Evolutionary conservation across 2,329 filamentous ascomycete species (phyloP).

Genomic region (Claviceps digitariae): DNA sequence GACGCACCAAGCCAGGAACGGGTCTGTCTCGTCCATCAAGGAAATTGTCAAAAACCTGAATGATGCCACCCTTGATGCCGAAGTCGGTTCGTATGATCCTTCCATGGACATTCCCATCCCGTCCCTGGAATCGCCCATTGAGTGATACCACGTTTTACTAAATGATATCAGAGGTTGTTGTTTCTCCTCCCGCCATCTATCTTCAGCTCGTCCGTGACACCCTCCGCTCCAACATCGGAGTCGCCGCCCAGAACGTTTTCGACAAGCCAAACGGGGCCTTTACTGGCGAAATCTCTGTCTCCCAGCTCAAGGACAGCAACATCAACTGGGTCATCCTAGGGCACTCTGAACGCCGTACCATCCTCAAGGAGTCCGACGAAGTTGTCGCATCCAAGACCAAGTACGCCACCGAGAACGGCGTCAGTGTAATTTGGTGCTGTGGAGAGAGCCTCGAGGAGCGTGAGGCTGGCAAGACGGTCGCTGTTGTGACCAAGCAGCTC

Average conservation of each 20-base stretch:
- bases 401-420: constrained; percentile 71
- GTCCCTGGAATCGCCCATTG: not conserved
- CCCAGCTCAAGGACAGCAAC: constrained; percentile 77
- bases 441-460: constrained; percentile 92
- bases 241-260: constrained; percentile 93
- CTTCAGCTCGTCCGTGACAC: constrained; percentile 74
- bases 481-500: constrained; percentile 75
- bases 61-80: constrained; percentile 64
- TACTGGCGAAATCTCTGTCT: constrained; percentile 90
- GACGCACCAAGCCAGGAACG: constrained; percentile 55
- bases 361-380: constrained; percentile 74
- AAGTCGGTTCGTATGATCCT: constrained; percentile 44
- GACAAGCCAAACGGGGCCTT: constrained; percentile 95
- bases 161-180: constrained; percentile 63
- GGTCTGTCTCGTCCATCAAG: constrained; percentile 77
- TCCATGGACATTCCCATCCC: not conserved
- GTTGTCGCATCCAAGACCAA: constrained; percentile 91
- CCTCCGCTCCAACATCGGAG: constrained; percentile 62
- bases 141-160: not conserved
- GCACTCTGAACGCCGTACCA: constrained; percentile 87
- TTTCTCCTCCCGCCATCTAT: constrained; percentile 83
- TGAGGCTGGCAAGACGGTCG: constrained; percentile 72
- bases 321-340: constrained; percentile 87
- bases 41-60: constrained; percentile 85
- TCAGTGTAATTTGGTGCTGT: constrained; percentile 92